Evolutionary conservation across 1,284 basidiomycete species (phyloP).

Genomic region (Pascua guehoae): DNA sequence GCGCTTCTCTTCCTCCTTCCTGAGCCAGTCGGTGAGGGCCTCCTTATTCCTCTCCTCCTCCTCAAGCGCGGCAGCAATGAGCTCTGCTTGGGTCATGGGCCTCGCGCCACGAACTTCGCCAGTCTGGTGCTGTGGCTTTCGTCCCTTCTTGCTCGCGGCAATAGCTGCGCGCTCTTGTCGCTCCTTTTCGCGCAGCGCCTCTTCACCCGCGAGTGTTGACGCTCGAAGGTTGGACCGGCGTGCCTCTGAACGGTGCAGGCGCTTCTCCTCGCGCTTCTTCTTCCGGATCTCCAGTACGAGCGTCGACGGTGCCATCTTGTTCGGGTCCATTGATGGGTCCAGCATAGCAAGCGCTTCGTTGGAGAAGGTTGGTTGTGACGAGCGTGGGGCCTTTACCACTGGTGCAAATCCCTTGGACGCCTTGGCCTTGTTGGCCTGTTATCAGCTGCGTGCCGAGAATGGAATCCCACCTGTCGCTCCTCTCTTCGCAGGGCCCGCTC

Average conservation of each 20-base stretch:
- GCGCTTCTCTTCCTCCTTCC: constrained; percentile 52
- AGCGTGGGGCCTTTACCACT: too few species aligned
- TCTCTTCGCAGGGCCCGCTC: constrained; percentile 31
- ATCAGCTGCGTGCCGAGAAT: not conserved
- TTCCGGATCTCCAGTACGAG: constrained; percentile 39
- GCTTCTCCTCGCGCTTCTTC: constrained; percentile 37
- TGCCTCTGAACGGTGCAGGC: constrained; percentile 31
- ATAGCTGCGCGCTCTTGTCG: constrained; percentile 19
- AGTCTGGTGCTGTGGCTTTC: constrained; percentile 37
- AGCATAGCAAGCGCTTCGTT: constrained; percentile 16
- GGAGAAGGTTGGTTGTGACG: too few species aligned
- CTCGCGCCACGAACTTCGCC: constrained; percentile 32
- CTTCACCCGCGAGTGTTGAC: constrained; percentile 37
- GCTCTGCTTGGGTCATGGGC: constrained; percentile 51
- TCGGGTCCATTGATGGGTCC: constrained; percentile 32
- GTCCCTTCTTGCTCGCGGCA: constrained; percentile 13
- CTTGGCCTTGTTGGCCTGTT: constrained; percentile 37
- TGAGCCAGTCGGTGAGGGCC: constrained; percentile 51
- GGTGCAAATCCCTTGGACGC: constrained; percentile 2
- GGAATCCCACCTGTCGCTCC: constrained; percentile 31
- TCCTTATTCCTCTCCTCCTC: constrained; percentile 55
- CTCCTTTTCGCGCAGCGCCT: constrained; percentile 32
- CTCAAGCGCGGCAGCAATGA: constrained; percentile 54
- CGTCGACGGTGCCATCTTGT: constrained; percentile 42
- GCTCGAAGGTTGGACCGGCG: constrained; percentile 41